Percentiles rank a stretch among this genome's conserved stretches.
Conservation (phyloP, 805 yeast species). For the Saturnispora galanensis region DNA sequence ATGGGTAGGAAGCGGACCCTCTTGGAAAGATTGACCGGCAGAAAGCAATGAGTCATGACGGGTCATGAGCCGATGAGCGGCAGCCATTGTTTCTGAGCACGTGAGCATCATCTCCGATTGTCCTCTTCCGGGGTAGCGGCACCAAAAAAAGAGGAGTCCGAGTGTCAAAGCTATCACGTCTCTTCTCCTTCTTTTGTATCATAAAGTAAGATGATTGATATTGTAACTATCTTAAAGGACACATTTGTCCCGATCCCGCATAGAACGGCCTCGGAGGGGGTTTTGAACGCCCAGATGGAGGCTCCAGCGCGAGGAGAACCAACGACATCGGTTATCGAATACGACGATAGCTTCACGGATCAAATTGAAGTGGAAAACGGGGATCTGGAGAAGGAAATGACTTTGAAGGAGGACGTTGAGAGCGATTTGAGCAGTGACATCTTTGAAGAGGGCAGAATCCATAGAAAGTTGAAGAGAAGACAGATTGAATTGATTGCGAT, state of each 20-base stretch:
- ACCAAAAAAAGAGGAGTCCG: too few species aligned
- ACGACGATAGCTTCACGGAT: conserved; percentile 11
- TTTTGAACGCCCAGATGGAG: conserved; percentile 11
- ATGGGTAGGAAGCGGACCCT: neutral
- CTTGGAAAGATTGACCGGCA: conserved; percentile 3
- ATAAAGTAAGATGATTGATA: neutral
- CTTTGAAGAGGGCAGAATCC: conserved; percentile 13
- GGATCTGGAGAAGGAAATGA: neutral
- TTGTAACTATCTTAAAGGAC: conserved; percentile 9
- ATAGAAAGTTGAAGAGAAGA: conserved; percentile 39
- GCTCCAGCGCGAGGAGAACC: neutral
- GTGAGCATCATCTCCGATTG: too few species aligned
- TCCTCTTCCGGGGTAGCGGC: too few species aligned
- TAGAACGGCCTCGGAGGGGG: neutral
- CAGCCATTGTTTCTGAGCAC: neutral
- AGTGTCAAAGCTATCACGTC: neutral
- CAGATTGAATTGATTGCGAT: conserved; percentile 72
- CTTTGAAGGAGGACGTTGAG: neutral
- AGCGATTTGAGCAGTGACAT: neutral
- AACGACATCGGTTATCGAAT: conserved; percentile 2
- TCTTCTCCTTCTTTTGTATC: neutral
- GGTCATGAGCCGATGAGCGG: neutral
- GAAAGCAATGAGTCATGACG: neutral
- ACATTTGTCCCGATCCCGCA: conserved; percentile 13
- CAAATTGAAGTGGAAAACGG: conserved; percentile 1